phyloP scores from a whole-genome alignment of 2,329 filamentous ascomycete species.

The Aureobasidium vineae region DNA sequence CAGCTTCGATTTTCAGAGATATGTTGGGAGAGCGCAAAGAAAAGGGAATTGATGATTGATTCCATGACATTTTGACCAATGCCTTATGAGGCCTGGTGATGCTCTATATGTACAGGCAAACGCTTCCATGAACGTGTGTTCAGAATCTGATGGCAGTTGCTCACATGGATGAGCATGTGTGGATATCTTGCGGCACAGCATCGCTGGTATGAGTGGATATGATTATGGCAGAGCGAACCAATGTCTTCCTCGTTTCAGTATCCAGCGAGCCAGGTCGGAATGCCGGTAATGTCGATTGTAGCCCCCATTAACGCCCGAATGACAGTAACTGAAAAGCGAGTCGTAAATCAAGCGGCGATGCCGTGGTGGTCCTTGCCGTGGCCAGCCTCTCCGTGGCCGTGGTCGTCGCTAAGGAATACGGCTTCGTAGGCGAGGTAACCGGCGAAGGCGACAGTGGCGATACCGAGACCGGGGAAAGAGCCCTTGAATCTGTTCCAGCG shows the following conservation, averaged over 20 bases:
- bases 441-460: constrained; percentile 85
- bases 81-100: constrained; percentile 1
- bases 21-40: background rate
- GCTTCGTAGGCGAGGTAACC: constrained; percentile 89
- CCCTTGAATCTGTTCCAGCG: constrained; percentile 85
- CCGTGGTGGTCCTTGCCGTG: constrained; percentile 31
- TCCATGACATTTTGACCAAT: constrained; percentile 3
- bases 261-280: background rate
- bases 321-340: background rate
- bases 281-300: background rate
- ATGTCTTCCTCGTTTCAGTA: constrained; percentile 12
- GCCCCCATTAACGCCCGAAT: constrained; percentile 20
- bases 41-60: background rate
- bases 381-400: constrained; percentile 30
- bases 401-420: constrained; percentile 71
- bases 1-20: background rate
- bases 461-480: constrained; percentile 86
- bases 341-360: constrained; percentile 6
- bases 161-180: background rate
- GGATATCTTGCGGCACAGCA: background rate
- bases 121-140: background rate
- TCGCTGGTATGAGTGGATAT: background rate
- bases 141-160: background rate
- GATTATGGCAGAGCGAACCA: background rate
- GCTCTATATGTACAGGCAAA: constrained; percentile 17